Evolutionary conservation across 148 eudicot species (phyloP).

Genomic region (Fagopyrum tataricum): DNA sequence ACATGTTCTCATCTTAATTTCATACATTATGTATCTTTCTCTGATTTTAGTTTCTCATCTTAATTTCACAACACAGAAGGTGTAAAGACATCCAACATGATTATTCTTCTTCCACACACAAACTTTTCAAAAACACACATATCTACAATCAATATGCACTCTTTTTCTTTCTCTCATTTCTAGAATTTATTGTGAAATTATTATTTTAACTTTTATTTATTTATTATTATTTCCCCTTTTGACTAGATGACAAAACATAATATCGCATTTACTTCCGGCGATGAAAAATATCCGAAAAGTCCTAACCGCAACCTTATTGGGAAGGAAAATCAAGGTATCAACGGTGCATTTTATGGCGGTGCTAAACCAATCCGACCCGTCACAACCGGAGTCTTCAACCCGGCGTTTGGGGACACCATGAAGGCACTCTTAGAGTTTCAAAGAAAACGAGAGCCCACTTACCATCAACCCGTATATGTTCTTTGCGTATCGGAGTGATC

Average conservation of each 20-base stretch:
- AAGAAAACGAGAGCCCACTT: slow-evolving; percentile 56
- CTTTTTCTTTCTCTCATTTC: no score
- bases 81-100: neutral
- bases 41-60: no score
- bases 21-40: no score
- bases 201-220: neutral
- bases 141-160: no score
- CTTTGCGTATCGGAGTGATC: slow-evolving; percentile 77
- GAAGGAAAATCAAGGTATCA: slow-evolving; percentile 70
- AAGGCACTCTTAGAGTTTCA: slow-evolving; percentile 48
- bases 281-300: slow-evolving; percentile 84
- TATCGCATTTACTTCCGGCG: slow-evolving; percentile 62
- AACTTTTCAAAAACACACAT: neutral
- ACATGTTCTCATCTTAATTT: no score
- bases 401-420: slow-evolving; percentile 47
- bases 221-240: neutral
- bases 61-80: no score
- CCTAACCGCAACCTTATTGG: slow-evolving; percentile 54
- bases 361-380: slow-evolving; percentile 70
- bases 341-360: slow-evolving; percentile 81
- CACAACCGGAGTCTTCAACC: slow-evolving; percentile 56
- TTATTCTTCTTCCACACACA: neutral
- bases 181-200: neutral
- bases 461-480: slow-evolving; percentile 90
- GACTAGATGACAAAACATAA: slow-evolving; percentile 43